Conservation (phyloP, 768 basidiomycete species). For the Podaxis sp. region DNA sequence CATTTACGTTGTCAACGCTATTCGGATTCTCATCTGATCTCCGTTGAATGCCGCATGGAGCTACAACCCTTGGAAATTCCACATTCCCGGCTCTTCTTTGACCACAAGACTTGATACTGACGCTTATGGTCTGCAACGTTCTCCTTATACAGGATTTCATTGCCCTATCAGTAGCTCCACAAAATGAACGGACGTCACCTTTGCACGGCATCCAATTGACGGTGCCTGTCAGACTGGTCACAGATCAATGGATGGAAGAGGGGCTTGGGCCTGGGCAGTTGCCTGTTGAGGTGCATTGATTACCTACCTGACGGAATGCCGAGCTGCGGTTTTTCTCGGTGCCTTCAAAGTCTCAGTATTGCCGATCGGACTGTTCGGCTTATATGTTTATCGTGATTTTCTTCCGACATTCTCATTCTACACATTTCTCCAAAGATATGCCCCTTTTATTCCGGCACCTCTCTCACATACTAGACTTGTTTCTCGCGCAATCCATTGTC, state of each 20-base stretch:
- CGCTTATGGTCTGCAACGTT: not conserved
- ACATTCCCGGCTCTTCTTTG: conserved; percentile 4
- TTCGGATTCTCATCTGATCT: not conserved
- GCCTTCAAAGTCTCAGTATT: not conserved
- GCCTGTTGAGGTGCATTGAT: not conserved
- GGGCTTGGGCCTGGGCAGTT: not conserved
- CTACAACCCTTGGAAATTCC: not conserved
- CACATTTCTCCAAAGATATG: not conserved
- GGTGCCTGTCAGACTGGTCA: conserved; percentile 57
- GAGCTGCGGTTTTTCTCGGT: not conserved
- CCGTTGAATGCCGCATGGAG: not conserved
- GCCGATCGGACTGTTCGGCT: not conserved
- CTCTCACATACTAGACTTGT: too few species aligned
- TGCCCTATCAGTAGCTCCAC: conserved; percentile 46
- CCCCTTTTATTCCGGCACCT: not conserved
- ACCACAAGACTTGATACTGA: conserved; percentile 5
- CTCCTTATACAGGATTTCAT: conserved; percentile 52
- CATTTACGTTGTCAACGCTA: not conserved
- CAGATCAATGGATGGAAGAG: conserved; percentile 43
- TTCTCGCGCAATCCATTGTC: too few species aligned
- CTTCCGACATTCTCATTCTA: too few species aligned
- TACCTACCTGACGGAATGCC: not conserved
- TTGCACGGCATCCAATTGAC: conserved; percentile 40
- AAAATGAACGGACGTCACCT: conserved; percentile 32
- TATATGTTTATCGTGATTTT: not conserved